Evolutionary conservation across 768 basidiomycete genomes (phyloP).

Genomic region (Lactarius quietus): DNA sequence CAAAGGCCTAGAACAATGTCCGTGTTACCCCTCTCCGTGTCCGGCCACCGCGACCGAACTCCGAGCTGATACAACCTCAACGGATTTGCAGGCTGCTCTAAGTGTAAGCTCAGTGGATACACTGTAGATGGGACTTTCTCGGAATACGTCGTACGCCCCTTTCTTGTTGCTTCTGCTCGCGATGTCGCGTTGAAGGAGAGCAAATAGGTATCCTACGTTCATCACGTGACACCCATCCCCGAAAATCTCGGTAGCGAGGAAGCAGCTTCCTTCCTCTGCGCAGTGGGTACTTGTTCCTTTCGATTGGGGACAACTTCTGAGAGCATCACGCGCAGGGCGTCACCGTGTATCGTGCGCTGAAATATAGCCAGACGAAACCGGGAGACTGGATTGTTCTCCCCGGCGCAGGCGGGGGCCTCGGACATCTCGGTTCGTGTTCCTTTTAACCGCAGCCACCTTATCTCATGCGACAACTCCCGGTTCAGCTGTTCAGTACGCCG

Average conservation of each 20-base stretch:
- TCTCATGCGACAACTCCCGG: neutral
- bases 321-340: slow-evolving; percentile 49
- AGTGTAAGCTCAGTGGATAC: slow-evolving; percentile 64
- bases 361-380: slow-evolving; percentile 57
- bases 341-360: slow-evolving; percentile 84
- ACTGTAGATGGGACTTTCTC: slow-evolving; percentile 75
- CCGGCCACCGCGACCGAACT: neutral
- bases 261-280: slow-evolving; percentile 76
- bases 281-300: slow-evolving; percentile 41
- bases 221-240: slow-evolving; percentile 78
- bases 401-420: slow-evolving; percentile 79
- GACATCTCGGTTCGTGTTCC: slow-evolving; percentile 57
- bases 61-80: neutral
- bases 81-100: slow-evolving; percentile 47
- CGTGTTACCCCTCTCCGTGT: slow-evolving; percentile 24
- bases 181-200: neutral
- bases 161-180: neutral
- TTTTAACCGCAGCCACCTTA: neutral
- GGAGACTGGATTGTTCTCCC: slow-evolving; percentile 78
- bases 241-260: slow-evolving; percentile 57
- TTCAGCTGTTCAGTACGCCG: slow-evolving; percentile 77
- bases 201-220: slow-evolving; percentile 58
- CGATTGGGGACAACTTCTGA: neutral
- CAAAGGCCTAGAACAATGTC: slow-evolving; percentile 73
- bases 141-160: slow-evolving; percentile 49